Conservation (phyloP, 2,329 filamentous ascomycete genomes). For the Colletotrichum lindemuthianum region DNA sequence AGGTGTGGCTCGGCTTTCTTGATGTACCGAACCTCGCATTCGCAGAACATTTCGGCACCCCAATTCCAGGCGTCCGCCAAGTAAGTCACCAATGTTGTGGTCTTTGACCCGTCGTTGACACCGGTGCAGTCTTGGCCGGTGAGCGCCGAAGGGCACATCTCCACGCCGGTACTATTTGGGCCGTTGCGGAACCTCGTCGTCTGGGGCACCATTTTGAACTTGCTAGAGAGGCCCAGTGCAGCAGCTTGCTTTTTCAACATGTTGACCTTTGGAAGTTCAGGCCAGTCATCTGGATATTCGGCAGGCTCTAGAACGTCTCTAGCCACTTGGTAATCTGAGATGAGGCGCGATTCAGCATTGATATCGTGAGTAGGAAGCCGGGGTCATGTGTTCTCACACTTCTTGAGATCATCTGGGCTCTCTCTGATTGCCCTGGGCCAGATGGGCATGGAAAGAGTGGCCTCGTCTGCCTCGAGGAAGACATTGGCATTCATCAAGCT, state of each 20-base stretch:
- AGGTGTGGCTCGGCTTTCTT: slow-evolving; percentile 57
- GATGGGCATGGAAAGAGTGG: slow-evolving; percentile 60
- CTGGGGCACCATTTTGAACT: slow-evolving; percentile 66
- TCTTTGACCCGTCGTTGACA: slow-evolving; percentile 75
- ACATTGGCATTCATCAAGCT: slow-evolving; percentile 76
- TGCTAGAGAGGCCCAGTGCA: slow-evolving; percentile 58
- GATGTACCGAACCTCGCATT: slow-evolving; percentile 73
- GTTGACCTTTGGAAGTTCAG: slow-evolving; percentile 65
- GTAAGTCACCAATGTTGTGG: slow-evolving; percentile 73
- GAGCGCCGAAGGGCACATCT: slow-evolving; percentile 68
- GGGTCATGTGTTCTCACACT: slow-evolving; percentile 55
- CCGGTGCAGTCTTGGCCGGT: slow-evolving; percentile 73
- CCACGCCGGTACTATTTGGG: slow-evolving; percentile 70
- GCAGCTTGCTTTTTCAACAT: slow-evolving; percentile 67
- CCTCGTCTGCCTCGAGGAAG: slow-evolving; percentile 68
- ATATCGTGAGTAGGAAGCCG: neutral
- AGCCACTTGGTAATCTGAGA: slow-evolving; percentile 66
- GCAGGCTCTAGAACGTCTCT: slow-evolving; percentile 66
- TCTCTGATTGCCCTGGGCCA: slow-evolving; percentile 70
- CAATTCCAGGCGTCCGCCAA: slow-evolving; percentile 77
- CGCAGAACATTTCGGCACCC: slow-evolving; percentile 77
- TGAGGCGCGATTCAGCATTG: neutral
- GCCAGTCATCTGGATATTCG: slow-evolving; percentile 67
- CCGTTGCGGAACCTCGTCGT: slow-evolving; percentile 72
- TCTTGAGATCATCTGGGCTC: slow-evolving; percentile 51